These are phyloP conservation scores for Wickerhamiella dianesei DNA, from an alignment of 805 yeast genomes.

Conservation along the genomic window DNA sequence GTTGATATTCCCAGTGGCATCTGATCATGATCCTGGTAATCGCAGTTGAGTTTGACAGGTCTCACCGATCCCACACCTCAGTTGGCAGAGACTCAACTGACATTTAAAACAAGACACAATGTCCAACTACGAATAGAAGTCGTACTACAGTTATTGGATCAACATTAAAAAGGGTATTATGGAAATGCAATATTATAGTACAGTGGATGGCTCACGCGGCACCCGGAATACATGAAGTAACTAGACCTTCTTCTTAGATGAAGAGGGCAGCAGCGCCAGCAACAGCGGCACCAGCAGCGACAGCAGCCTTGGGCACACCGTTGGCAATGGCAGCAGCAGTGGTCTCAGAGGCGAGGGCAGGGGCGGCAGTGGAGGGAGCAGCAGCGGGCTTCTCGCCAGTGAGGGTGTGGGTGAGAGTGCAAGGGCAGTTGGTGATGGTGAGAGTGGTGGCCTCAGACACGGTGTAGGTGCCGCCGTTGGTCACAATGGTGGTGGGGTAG, in stretches of 20 bases:
- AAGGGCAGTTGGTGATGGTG: constrained; percentile 8
- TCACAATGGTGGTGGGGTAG: constrained; percentile 8
- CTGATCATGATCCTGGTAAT: no score
- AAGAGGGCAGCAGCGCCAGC: constrained; percentile 1
- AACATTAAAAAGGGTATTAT: no score
- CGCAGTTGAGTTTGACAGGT: no score
- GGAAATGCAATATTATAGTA: background rate
- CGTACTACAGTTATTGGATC: no score
- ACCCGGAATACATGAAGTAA: no score
- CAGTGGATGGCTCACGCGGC: background rate
- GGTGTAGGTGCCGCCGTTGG: constrained; percentile 11
- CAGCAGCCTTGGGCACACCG: constrained; percentile 1
- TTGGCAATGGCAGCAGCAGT: background rate
- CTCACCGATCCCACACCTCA: no score
- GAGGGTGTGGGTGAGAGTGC: constrained; percentile 16
- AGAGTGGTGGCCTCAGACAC: constrained; percentile 11
- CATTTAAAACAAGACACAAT: no score
- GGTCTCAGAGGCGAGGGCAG: constrained; percentile 3
- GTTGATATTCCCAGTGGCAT: no score
- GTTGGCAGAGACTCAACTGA: no score
- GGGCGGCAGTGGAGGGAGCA: constrained; percentile 4
- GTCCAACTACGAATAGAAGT: no score
- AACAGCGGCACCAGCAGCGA: background rate
- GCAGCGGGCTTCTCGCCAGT: constrained; percentile 4
- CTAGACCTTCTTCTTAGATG: background rate